Evolutionary conservation across 2,329 filamentous ascomycete genomes (phyloP), one percentile per base, ranked within the genome.

Genomic region (Curvularia sp.): DNA sequence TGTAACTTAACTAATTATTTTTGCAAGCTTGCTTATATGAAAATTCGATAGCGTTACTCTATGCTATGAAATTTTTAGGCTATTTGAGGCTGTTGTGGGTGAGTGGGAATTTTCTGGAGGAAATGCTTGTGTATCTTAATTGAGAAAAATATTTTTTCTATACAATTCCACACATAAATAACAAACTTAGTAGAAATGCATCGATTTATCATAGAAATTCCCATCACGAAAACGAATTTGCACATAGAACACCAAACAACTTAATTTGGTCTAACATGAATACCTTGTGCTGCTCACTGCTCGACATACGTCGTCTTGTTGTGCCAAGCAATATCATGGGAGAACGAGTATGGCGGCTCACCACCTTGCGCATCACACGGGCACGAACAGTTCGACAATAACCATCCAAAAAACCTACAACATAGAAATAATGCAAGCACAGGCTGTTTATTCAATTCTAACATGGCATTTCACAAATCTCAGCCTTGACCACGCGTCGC

Each of bases 1-100:
- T 13, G 6, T 20, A 12, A 28, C 15, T 4, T 1, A 1, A 28
- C 22, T 4, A 33, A 39, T 50, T 22, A 18, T 28, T 13, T 10
- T 7, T 33, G 13, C 12, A 18, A 48, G 5, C 38, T 2, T 28
- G 2, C 0, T 0, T 0, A 3, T 12, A 5, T 2, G 3, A 13
- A 9, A 15, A 1, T 43, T 10, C 2, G 0, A 2, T 8, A 2
- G 2, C 1, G 1, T 1, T 0, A 3, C 0, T 22, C 0, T 30
- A 0, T 3, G 4, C 5, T 24, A 0, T 7, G 0, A 0, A 13
- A 15, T 9, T 54, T 49, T 57, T 0, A 13, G 2, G 4, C 1
- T 1, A 8, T 22, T 49, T 10, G n/a, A 5, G 7, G 2, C 1
- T 30, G 20, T 12, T 49, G 20, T 35, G 20, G 35, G 26, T n/a